Evolutionary conservation across 176 grass and related monocot genomes (phyloP), one percentile per base, ranked within the genome.

Genomic region (Zoysia pacifica): DNA sequence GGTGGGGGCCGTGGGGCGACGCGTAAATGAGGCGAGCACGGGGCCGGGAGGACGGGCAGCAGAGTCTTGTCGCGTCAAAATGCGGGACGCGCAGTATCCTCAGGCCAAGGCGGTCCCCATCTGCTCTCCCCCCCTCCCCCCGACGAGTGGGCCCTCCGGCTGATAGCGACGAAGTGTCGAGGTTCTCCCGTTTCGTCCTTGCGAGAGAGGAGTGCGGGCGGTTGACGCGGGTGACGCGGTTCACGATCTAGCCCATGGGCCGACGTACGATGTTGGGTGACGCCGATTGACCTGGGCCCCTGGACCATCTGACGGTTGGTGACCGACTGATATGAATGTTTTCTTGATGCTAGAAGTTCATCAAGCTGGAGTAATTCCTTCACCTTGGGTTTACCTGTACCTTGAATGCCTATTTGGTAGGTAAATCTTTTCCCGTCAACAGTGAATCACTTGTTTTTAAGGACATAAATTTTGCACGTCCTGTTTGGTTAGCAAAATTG

Each of bases 221-320:
- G 20, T 59, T 59, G n/a, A 19, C 9, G 56, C 9, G 11, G 36
- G 16, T 73, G 69, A 84, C 65, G 82, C 44, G 40, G 63, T 13
- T 18, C 2, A 1, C 14, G 62, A 58, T 55, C 62, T 67, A 68
- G 51, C 72, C 81, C 62, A 44, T 68, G 63, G 69, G 67, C 68
- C 69, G 79, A 12, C 37, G 36, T 15, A 18, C 19, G 1, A 55
- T 69, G 9, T 19, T 41, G 61, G 2, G 19, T 36, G 50, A 14
- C 18, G 11, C 14, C 18, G 50, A 12, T 13, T 13, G 11, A 10
- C 11, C 39, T 9, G 62, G 72, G 62, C 71, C 81, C 62, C 19
- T 3, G 18, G 10, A 1, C 14, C 55, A 59, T 19, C 18, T 18
- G 15, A 11, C 3, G 15, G 16, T 59, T 2, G 18, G 55, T 59